Base-by-base conservation (phyloP, 169 alveolate species). In the Cryptosporidium meleagridis region DNA sequence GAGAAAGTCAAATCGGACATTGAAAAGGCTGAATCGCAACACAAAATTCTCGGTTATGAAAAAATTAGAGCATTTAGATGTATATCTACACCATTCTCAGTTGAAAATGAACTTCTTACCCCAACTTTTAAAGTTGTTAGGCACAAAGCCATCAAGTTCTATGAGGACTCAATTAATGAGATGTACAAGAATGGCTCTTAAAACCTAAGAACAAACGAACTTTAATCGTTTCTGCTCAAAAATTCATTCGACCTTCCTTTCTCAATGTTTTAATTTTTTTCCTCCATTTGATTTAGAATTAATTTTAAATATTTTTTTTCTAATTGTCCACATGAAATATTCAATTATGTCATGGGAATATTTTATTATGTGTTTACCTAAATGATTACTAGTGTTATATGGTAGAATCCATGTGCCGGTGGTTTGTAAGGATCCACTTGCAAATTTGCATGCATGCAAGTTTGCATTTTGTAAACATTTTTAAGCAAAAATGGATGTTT, bases 101-200 rank as follows among this genome's bases (percentile, higher is more conserved):
- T 75, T 21, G 87, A 80, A 52, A 86, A 72, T 14, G 87, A 71
- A 33, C 67, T 91, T 37, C 59, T 91, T 12, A 91, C 93, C 10
- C 93, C 93, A 48, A 91, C 93, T 26, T 75, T 72, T 18, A 91
- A 91, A 62, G 52, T 91, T n/a, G 75, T 67, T 52, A 68, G 93
- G 48, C 73, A 84, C 68, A 69, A 84, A 51, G 92, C 92, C 35
- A 84, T 65, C 16, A 85, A 53, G 12, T 33, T 29, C 31, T 91
- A 69, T 26, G 85, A 70, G 26, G 58, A 41, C 8, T 37, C 85
- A 7, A 67, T 91, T 26, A 61, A 71, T 26, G 75, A 84, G 62
- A 55, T 91, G 48, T 91, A 91, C 53, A 48, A 59, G 26, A 29
- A 70, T 16, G 45, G 65, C 6, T 70, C 8, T 45, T 2, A 48